Percentiles rank a stretch among this genome's conserved stretches.
Conservation (phyloP, 768 basidiomycete genomes). For the Mycena haematopus region DNA sequence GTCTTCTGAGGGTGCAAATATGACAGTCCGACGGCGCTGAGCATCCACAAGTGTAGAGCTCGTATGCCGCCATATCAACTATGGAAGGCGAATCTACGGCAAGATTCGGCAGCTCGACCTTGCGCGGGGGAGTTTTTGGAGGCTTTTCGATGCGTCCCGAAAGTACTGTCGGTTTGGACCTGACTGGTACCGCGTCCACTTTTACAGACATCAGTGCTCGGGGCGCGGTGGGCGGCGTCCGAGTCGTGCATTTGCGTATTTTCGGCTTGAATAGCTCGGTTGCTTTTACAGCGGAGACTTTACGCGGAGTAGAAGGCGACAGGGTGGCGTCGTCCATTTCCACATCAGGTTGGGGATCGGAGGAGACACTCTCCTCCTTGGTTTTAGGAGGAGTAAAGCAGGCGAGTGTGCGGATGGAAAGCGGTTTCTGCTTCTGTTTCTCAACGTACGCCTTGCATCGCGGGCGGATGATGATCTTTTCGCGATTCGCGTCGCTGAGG, state of each 20-base stretch:
- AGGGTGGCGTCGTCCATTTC: not conserved
- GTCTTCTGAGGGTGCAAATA: slow-evolving; percentile 16
- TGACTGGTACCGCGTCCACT: too few relatives aligned
- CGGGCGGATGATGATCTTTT: slow-evolving; percentile 25
- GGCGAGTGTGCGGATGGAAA: slow-evolving; percentile 16
- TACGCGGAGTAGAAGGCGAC: too few relatives aligned
- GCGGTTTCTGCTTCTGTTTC: slow-evolving; percentile 18
- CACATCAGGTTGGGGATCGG: not conserved
- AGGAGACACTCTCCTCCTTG: not conserved
- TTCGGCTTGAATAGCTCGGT: too few relatives aligned
- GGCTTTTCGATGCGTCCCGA: slow-evolving; percentile 27
- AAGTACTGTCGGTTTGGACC: not conserved
- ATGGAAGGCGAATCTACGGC: not conserved
- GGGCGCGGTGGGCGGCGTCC: not conserved
- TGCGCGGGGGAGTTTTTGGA: slow-evolving; percentile 7
- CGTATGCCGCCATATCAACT: not conserved
- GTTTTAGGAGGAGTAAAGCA: slow-evolving; percentile 10
- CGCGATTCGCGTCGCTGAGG: slow-evolving; percentile 23
- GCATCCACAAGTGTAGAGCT: slow-evolving; percentile 20
- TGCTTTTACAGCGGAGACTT: too few relatives aligned
- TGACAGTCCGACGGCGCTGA: slow-evolving; percentile 13
- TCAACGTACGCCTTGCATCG: slow-evolving; percentile 21
- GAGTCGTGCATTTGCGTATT: not conserved
- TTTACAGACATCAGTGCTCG: not conserved
- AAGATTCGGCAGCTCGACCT: not conserved